phyloP scores from a whole-genome alignment of 2,329 filamentous ascomycete genomes.

The Sclerotinia glacialis region DNA sequence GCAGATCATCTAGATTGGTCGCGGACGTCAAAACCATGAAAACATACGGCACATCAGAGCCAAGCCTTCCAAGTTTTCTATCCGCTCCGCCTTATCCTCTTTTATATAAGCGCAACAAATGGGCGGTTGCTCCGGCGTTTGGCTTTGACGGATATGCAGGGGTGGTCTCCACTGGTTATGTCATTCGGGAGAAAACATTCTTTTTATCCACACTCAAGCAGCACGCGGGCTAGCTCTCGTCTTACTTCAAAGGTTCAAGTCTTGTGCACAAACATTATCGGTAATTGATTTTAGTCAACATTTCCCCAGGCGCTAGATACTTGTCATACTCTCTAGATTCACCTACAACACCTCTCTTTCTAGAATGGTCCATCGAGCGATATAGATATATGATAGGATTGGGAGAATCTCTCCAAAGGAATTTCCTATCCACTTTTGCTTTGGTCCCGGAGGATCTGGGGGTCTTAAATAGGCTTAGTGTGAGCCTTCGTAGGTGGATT shows the following conservation, averaged over 20 bases:
- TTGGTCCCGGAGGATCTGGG: too few species aligned
- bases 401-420: too few species aligned
- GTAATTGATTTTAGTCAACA: neutral
- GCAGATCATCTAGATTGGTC: neutral
- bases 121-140: neutral
- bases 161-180: neutral
- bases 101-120: neutral
- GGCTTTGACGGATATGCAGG: neutral
- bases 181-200: neutral
- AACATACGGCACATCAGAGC: neutral
- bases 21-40: neutral
- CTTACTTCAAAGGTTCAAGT: too few species aligned
- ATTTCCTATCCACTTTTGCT: too few species aligned
- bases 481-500: too few species aligned
- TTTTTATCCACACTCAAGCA: neutral
- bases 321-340: too few species aligned
- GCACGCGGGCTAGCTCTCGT: too few species aligned
- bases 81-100: neutral
- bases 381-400: too few species aligned
- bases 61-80: neutral
- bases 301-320: neutral
- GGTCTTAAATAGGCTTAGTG: too few species aligned
- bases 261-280: neutral
- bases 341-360: too few species aligned
- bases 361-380: too few species aligned